Base-by-base conservation (phyloP, 1,284 basidiomycete genomes). In the Somion occarium region DNA sequence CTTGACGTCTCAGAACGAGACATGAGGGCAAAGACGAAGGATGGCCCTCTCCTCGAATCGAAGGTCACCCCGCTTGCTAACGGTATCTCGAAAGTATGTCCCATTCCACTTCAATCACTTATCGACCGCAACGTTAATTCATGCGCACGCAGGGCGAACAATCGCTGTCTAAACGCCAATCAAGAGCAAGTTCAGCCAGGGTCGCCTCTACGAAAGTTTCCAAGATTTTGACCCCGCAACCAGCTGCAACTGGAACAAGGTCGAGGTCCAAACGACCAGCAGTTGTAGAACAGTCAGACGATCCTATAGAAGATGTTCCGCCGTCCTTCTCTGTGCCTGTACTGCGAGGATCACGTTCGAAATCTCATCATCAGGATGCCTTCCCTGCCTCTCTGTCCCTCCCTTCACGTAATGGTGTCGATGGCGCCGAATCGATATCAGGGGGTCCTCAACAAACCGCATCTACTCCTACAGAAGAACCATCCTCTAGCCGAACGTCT, bases 111-210 rank as follows among this genome's bases (percentile, higher is more conserved):
- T 7, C 15, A 7, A 34, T 34, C 30, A 34, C 30, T 34, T 7
- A 34, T 7, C 30, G 30, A 34, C 15, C 7, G 15, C 30, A 34
- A 34, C 30, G 30, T 7, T 34, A 15, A 34, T 7, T 34, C 7
- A 34, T 34, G 30, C 15, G 7, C 30, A 34, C 7, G 30, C 30
- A 19, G n/a, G n/a, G n/a, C n/a, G n/a, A 24, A 23, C 37, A 19
- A 30, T 30, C 5, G 44, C 4, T 38, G n/a, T 50, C 20, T 44
- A 56, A 1, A 23, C 39, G 2, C 57, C 53, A 15, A 37, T 12
- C 27, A 5, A 43, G 42, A 43, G 18, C 42, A 5, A 43, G 23
- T 23, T 23, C 42, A 3, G 30, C 7, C 5, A 43, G 42, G 22
- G 24, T 23, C 13, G 19, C 30, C 7, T 34, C 30, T 34, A 7